Evolutionary conservation across 768 basidiomycete genomes (phyloP), one percentile per base, ranked within the genome.

Genomic region (Auricularia heimuer): DNA sequence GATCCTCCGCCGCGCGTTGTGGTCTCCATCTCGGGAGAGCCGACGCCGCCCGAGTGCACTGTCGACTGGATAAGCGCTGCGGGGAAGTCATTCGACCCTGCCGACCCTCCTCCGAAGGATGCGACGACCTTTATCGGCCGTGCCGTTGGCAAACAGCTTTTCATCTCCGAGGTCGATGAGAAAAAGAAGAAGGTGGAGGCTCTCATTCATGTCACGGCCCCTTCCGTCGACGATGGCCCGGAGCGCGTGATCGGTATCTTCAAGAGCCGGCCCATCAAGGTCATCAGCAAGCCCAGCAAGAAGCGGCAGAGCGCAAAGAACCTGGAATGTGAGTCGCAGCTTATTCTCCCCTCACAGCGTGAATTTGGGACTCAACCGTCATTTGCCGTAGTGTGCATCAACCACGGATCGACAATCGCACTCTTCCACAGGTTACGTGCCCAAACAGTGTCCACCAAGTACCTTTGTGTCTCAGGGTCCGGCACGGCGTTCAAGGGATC

Each of bases 211-310:
- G 88, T 94, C 74, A 87, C 85, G 69, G 90, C 92, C 44, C 86
- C 88, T 7, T 82, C 85, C 16, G 85, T 85, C 61, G 90, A 92
- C 62, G 88, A 91, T 66, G 88, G 90, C 72, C 84, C 86, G 65
- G 90, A 93, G 72, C 83, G 88, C 45, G 80, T 93, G 42, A 86
- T 98, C 69, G 95, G 95, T 24, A 83, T 85, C 21, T 98, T 98
- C 78, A 88, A 91, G 54, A 92, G 91, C 69, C 88, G 90, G 58
- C 87, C 94, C n/a, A 98, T 98, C 81, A 95, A 94, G 75, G 92
- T 98, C 71, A 98, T 98, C 77, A 93, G 90, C 77, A 98, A 98
- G 75, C 96, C 96, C 3, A 93, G 91, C 79, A 97, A 98, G 82
- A 97, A 97, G 83, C 83, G 93, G 70, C 89, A 93, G 75, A 92